Evolutionary conservation across 73 alveolate species (phyloP).

Genomic region (Paramecium sexaurelia): DNA sequence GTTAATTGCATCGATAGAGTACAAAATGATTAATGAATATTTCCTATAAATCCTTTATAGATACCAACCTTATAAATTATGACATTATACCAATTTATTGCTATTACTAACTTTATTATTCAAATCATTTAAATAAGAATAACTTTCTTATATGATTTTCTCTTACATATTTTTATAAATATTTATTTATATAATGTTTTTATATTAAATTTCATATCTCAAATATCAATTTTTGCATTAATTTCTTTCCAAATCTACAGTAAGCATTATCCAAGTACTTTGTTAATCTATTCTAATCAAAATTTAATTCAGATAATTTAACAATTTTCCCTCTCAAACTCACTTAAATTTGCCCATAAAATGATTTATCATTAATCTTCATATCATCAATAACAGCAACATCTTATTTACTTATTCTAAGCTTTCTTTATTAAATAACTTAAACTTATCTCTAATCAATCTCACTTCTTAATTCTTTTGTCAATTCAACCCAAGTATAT

Average conservation of each 20-base stretch:
- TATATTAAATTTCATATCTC: background rate
- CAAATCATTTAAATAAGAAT: conserved; percentile 29
- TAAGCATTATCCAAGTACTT: background rate
- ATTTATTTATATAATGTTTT: no score
- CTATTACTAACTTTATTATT: background rate
- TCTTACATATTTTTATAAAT: background rate
- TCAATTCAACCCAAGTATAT: conserved; percentile 78
- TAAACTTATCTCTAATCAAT: background rate
- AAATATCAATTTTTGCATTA: background rate
- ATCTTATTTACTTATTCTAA: background rate
- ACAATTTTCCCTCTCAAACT: background rate
- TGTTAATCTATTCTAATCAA: background rate
- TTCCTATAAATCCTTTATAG: background rate
- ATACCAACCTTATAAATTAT: background rate
- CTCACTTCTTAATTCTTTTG: conserved; percentile 59
- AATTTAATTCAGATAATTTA: background rate
- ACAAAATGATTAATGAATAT: conserved; percentile 42
- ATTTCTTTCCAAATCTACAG: background rate
- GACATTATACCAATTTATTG: conserved; percentile 4
- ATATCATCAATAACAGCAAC: background rate
- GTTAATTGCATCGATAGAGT: conserved; percentile 45
- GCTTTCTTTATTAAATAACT: background rate
- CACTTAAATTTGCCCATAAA: background rate
- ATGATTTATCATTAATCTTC: background rate
- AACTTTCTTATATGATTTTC: background rate